These are phyloP conservation scores for Fusarium praegraminearum DNA, from an alignment of 2,329 filamentous ascomycete genomes.

Conservation along the genomic window DNA sequence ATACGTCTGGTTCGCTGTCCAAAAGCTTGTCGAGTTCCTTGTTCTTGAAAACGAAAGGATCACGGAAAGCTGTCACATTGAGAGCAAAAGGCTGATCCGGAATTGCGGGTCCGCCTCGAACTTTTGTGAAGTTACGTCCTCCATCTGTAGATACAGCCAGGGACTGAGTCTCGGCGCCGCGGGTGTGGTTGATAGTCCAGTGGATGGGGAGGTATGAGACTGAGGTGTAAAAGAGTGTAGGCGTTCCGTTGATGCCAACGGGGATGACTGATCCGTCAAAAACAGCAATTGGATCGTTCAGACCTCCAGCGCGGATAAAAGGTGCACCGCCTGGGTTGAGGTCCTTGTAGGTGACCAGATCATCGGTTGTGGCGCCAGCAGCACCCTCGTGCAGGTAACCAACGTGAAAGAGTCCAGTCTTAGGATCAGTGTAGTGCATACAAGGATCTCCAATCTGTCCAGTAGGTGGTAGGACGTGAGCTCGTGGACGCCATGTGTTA, in stretches of 20 bases:
- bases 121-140: slow-evolving; percentile 43
- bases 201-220: slow-evolving; percentile 59
- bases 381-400: slow-evolving; percentile 56
- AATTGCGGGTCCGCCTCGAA: slow-evolving; percentile 40
- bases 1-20: slow-evolving; percentile 34
- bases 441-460: slow-evolving; percentile 59
- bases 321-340: slow-evolving; percentile 55
- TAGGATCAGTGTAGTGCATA: slow-evolving; percentile 59
- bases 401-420: slow-evolving; percentile 58
- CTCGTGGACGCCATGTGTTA: slow-evolving; percentile 51
- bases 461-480: slow-evolving; percentile 56
- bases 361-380: slow-evolving; percentile 56
- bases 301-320: slow-evolving; percentile 57
- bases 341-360: slow-evolving; percentile 56
- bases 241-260: slow-evolving; percentile 56
- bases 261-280: slow-evolving; percentile 61
- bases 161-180: slow-evolving; percentile 59
- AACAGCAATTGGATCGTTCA: slow-evolving; percentile 49
- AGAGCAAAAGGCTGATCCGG: slow-evolving; percentile 37
- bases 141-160: slow-evolving; percentile 57
- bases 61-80: slow-evolving; percentile 45
- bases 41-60: slow-evolving; percentile 44
- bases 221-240: slow-evolving; percentile 59
- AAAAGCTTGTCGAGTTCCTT: slow-evolving; percentile 33
- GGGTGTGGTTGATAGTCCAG: slow-evolving; percentile 60